phyloP scores from a whole-genome alignment of 176 grass and related monocot species.

The Tillandsia fasciculata region DNA sequence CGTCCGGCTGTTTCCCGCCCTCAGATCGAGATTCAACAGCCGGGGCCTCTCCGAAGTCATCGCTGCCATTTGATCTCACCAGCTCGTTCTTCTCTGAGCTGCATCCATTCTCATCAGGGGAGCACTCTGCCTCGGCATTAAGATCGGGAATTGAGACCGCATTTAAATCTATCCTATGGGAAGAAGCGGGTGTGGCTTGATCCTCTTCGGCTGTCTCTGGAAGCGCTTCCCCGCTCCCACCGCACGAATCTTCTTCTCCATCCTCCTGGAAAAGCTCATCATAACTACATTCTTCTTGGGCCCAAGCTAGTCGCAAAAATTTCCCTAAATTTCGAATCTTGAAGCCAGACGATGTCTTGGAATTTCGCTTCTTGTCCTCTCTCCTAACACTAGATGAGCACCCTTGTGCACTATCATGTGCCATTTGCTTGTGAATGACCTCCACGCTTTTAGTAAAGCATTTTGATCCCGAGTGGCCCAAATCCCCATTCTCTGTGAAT shows the following conservation, averaged over 20 bases:
- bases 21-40: slow-evolving; percentile 48
- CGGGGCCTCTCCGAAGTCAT: slow-evolving; percentile 43
- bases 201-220: slow-evolving; percentile 28
- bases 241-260: slow-evolving; percentile 49
- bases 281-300: slow-evolving; percentile 49
- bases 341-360: slow-evolving; percentile 53
- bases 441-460: slow-evolving; percentile 85
- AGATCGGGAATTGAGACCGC: slow-evolving; percentile 64
- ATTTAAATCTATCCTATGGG: slow-evolving; percentile 68
- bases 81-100: slow-evolving; percentile 39
- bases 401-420: slow-evolving; percentile 24
- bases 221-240: slow-evolving; percentile 42
- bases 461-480: slow-evolving; percentile 89
- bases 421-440: slow-evolving; percentile 30
- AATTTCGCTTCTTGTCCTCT: slow-evolving; percentile 39
- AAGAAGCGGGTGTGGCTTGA: slow-evolving; percentile 31
- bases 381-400: slow-evolving; percentile 30
- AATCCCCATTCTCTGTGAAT: slow-evolving; percentile 63
- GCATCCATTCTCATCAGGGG: slow-evolving; percentile 35
- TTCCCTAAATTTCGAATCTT: slow-evolving; percentile 72
- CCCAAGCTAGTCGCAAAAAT: slow-evolving; percentile 49
- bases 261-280: slow-evolving; percentile 46
- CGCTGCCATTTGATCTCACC: slow-evolving; percentile 61
- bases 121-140: slow-evolving; percentile 52
- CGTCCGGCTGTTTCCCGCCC: slow-evolving; percentile 25